Evolutionary conservation across 2,329 filamentous ascomycete genomes (phyloP).

Genomic region (Fusarium temperatum): DNA sequence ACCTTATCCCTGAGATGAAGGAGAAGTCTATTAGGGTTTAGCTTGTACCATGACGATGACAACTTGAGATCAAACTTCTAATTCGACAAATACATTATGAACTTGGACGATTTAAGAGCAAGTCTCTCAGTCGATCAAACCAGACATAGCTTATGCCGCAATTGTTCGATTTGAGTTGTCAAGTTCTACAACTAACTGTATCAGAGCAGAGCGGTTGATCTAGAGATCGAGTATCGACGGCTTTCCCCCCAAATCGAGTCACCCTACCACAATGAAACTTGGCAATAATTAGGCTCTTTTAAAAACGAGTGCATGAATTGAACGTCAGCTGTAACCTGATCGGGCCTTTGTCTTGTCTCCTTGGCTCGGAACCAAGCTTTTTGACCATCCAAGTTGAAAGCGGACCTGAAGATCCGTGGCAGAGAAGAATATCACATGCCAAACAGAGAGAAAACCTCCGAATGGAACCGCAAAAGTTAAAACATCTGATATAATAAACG

Average conservation of each 20-base stretch:
- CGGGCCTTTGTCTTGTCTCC: background rate
- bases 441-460: background rate
- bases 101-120: background rate
- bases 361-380: slow-evolving; percentile 14
- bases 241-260: background rate
- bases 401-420: slow-evolving; percentile 31
- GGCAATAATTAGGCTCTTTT: background rate
- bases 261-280: background rate
- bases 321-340: slow-evolving; percentile 5
- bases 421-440: slow-evolving; percentile 2
- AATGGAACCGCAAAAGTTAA: slow-evolving; percentile 2
- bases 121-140: background rate
- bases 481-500: background rate
- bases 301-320: background rate
- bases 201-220: background rate
- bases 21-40: background rate
- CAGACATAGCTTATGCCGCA: background rate
- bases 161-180: background rate
- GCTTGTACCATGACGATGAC: background rate
- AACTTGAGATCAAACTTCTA: background rate
- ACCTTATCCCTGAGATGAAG: background rate
- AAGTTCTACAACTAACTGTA: background rate
- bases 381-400: slow-evolving; percentile 18
- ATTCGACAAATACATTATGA: background rate
- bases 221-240: background rate